These are phyloP conservation scores for Aspergillus sclerotiicarbonarius DNA, from an alignment of 495 filamentous ascomycete species.

Conservation along the genomic window DNA sequence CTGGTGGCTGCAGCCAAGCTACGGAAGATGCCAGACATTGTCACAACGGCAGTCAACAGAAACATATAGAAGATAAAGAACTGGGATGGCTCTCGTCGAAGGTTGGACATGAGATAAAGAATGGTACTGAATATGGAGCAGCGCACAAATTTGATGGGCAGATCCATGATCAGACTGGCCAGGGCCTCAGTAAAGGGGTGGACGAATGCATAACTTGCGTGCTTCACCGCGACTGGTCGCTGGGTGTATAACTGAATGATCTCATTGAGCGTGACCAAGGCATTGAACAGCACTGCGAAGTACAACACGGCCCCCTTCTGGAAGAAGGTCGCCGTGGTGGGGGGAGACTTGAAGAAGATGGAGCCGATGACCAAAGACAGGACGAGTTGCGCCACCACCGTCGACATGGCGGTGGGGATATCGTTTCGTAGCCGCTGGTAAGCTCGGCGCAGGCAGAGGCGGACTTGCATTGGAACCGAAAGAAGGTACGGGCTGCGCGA, in stretches of 20 bases:
- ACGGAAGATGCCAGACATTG: conserved; percentile 51
- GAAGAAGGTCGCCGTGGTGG: conserved; percentile 26
- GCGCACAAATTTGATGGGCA: conserved; percentile 49
- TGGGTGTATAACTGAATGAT: conserved; percentile 56
- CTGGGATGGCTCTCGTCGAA: conserved; percentile 39
- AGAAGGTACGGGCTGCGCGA: conserved; percentile 41
- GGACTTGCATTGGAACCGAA: conserved; percentile 44
- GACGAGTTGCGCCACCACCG: conserved; percentile 66
- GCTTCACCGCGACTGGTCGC: conserved; percentile 61
- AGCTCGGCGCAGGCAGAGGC: conserved; percentile 43
- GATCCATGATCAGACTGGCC: conserved; percentile 53
- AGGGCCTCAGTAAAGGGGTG: conserved; percentile 57
- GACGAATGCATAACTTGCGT: conserved; percentile 58
- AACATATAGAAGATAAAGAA: conserved; percentile 62
- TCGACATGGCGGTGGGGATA: conserved; percentile 63
- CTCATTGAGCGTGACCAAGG: conserved; percentile 49
- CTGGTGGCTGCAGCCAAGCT: conserved; percentile 39
- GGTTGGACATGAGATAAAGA: conserved; percentile 56
- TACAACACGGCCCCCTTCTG: conserved; percentile 70
- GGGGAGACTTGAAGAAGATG: conserved; percentile 66
- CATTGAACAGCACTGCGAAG: conserved; percentile 72
- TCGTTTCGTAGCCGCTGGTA: conserved; percentile 63
- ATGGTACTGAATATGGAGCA: conserved; percentile 47
- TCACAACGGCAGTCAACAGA: conserved; percentile 42
- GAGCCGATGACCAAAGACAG: conserved; percentile 78